Percentiles rank a stretch among this genome's conserved stretches.
Evolutionary conservation across 2,329 filamentous ascomycete species (phyloP).

Genomic region (Escovopsis sp.): DNA sequence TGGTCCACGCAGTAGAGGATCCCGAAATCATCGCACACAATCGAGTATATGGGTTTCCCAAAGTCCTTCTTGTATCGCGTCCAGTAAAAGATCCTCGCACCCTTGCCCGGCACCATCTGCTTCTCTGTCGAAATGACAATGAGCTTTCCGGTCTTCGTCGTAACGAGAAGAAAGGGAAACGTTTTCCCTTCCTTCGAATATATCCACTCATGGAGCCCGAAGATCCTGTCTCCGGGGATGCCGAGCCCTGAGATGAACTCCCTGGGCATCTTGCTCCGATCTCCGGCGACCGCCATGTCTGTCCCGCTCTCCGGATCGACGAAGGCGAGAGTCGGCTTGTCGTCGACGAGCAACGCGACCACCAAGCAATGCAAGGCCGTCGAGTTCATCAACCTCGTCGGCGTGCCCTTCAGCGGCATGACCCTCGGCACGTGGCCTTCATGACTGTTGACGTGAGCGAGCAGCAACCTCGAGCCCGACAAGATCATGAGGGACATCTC

Average conservation of each 20-base stretch:
- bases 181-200: constrained; percentile 39
- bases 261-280: constrained; percentile 24
- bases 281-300: constrained; percentile 31
- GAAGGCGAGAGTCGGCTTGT: constrained; percentile 36
- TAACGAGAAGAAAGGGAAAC: constrained; percentile 48
- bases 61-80: constrained; percentile 34
- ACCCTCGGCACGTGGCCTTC: constrained; percentile 33
- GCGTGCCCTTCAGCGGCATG: constrained; percentile 31
- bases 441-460: constrained; percentile 34
- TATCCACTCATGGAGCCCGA: constrained; percentile 48
- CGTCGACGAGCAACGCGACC: constrained; percentile 30
- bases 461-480: constrained; percentile 31
- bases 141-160: constrained; percentile 37
- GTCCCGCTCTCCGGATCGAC: constrained; percentile 39
- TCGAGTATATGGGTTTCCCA: constrained; percentile 36
- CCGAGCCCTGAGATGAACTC: constrained; percentile 41
- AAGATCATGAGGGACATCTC: constrained; percentile 33
- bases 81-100: constrained; percentile 29
- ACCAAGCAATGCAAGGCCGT: constrained; percentile 35
- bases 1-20: constrained; percentile 41
- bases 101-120: constrained; percentile 6
- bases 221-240: constrained; percentile 40
- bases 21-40: constrained; percentile 37
- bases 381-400: constrained; percentile 39
- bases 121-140: constrained; percentile 36